Conservation (phyloP, 495 filamentous ascomycete species). For the Penicillium argentinense region DNA sequence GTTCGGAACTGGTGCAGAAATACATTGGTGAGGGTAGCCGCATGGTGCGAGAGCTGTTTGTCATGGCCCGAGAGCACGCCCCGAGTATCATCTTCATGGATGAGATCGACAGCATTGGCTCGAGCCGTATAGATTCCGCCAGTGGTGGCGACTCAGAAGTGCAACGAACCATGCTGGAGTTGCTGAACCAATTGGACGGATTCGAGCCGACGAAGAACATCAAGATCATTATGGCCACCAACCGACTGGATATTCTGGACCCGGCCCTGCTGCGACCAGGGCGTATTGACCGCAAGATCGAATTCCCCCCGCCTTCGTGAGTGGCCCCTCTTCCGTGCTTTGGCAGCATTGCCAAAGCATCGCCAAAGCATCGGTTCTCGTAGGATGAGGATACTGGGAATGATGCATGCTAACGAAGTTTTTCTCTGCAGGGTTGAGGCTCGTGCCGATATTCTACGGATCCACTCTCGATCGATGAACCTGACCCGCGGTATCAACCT, state of each 20-base stretch:
- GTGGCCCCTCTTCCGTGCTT: constrained; percentile 15
- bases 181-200: constrained; percentile 96
- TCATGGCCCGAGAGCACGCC: constrained; percentile 98
- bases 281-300: constrained; percentile 98
- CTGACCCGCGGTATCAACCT: constrained; percentile 96
- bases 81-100: constrained; percentile 99
- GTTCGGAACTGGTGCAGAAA: constrained; percentile 96
- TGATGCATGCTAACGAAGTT: constrained; percentile 22
- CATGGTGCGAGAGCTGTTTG: constrained; percentile 98
- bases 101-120: constrained; percentile 98
- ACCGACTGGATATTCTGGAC: constrained; percentile 95
- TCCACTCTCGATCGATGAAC: constrained; percentile 97
- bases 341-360: no score
- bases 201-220: constrained; percentile 99
- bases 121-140: constrained; percentile 91
- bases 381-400: no score
- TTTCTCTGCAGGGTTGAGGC: constrained; percentile 69
- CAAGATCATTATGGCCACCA: constrained; percentile 99
- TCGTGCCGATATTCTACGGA: constrained; percentile 94
- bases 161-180: constrained; percentile 97
- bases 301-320: constrained; percentile 93
- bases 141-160: constrained; percentile 98
- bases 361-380: no score
- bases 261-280: constrained; percentile 91
- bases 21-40: constrained; percentile 98